Evolutionary conservation across 1,284 basidiomycete genomes (phyloP), one percentile per base, ranked within the genome.

Genomic region (Ceratobasidium sp.): DNA sequence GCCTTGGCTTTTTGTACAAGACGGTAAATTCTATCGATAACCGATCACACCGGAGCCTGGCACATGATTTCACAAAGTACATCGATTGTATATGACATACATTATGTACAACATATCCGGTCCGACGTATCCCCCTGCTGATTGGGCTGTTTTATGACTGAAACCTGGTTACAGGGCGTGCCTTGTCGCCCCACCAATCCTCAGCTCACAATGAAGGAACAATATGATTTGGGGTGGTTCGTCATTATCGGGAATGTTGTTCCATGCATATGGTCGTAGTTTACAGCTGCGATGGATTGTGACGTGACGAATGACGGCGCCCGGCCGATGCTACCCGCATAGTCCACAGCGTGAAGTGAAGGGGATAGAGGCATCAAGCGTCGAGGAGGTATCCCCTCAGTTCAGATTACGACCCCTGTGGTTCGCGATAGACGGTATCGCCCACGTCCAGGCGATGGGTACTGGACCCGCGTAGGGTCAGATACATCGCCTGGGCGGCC

Each of bases 151-250:
- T 32, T 55, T 16, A 4, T 28, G 48, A 18, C 30, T 50, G 48
- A 32, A 55, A 55, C 52, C 28, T 55, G 52, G 52, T 55, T 55
- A 55, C 52, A 55, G 52, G 52, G 52, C 52, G 28, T 8, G 30
- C 48, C 48, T 55, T 55, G 30, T 55, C 30, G n/a, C 23, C 30
- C 23, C 52, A 23, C 28, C 52, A n/a, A 32, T 32, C 52, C 5
- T 30, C 14, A 55, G 34, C 9, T 23, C 48, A 16, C 48, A 23
- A 52, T 32, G 18, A 14, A 9, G 52, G 52, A 55, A 21, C 28
- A 55, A 55, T 55, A 55, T 55, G 52, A 55, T 3, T 2, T 14
- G 8, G 12, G 30, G 5, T 32, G 30, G 28, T 32, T 32, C 28
- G 2, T n/a, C 28, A 16, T 55, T 30, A 55, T 55, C 14, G 2